phyloP scores from a whole-genome alignment of 2,329 filamentous ascomycete species.

The Calonectria ilicicola region DNA sequence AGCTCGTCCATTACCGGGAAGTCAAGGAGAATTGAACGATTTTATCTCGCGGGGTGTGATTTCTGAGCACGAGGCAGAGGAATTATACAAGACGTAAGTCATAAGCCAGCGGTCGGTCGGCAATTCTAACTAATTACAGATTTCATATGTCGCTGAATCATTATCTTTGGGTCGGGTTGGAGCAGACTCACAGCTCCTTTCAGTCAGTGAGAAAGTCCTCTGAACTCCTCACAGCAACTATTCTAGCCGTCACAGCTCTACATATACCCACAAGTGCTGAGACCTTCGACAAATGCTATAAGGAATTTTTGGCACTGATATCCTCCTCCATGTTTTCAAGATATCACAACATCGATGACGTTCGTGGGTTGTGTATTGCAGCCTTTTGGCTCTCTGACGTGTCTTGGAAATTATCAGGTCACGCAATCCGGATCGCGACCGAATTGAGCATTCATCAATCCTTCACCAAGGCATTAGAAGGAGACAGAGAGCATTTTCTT shows the following conservation, averaged over 20 bases:
- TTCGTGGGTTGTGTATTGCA: slow-evolving; percentile 70
- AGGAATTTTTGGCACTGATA: slow-evolving; percentile 68
- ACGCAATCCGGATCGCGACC: slow-evolving; percentile 68
- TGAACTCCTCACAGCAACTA: slow-evolving; percentile 66
- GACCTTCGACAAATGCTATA: slow-evolving; percentile 60
- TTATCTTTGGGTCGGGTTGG: slow-evolving; percentile 31
- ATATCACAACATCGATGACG: slow-evolving; percentile 67
- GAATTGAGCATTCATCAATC: slow-evolving; percentile 67
- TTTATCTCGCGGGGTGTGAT: slow-evolving; percentile 29
- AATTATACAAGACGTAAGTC: slow-evolving; percentile 28
- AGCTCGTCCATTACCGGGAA: slow-evolving; percentile 15
- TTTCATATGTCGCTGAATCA: slow-evolving; percentile 32
- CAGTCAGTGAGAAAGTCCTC: slow-evolving; percentile 66
- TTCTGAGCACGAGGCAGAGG: slow-evolving; percentile 26
- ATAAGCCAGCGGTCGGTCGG: accelerated
- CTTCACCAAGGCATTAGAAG: slow-evolving; percentile 60
- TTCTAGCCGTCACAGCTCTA: slow-evolving; percentile 69
- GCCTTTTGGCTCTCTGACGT: slow-evolving; percentile 74
- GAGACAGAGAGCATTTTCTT: slow-evolving; percentile 62
- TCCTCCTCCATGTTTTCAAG: slow-evolving; percentile 69
- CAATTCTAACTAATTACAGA: neutral
- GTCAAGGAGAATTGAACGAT: slow-evolving; percentile 30
- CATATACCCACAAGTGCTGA: slow-evolving; percentile 66
- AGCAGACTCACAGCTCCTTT: slow-evolving; percentile 53
- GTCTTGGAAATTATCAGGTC: slow-evolving; percentile 71